These are phyloP conservation scores for Nowakowskiella sp. DNA, from an alignment of 192 early-diverging fungal species.

Conservation along the genomic window DNA sequence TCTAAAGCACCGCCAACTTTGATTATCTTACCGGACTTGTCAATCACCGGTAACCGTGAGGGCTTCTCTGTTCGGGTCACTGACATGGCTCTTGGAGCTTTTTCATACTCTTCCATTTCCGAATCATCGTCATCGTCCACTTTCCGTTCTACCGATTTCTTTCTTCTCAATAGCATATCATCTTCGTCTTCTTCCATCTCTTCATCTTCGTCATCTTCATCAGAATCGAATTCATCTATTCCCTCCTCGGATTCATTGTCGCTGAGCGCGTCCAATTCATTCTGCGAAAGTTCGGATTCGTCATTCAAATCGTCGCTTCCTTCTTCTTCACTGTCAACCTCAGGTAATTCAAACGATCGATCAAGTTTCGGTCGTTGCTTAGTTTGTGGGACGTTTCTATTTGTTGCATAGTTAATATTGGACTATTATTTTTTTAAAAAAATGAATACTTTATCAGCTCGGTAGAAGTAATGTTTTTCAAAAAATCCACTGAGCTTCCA, in stretches of 20 bases:
- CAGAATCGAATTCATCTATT: slow-evolving; percentile 37
- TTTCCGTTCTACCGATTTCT: slow-evolving; percentile 14
- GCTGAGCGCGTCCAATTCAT: not conserved
- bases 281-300: not conserved
- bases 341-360: slow-evolving; percentile 7
- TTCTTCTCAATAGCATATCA: slow-evolving; percentile 15
- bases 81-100: slow-evolving; percentile 13
- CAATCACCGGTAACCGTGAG: slow-evolving; percentile 1
- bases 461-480: slow-evolving; percentile 54
- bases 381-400: not conserved
- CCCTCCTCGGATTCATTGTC: slow-evolving; percentile 27
- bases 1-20: slow-evolving; percentile 10
- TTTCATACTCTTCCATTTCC: slow-evolving; percentile 36
- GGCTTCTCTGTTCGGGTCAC: not conserved
- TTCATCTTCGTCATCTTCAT: slow-evolving; percentile 31
- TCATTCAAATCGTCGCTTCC: not conserved
- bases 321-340: slow-evolving; percentile 17
- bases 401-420: slow-evolving; percentile 1
- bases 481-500: slow-evolving; percentile 49
- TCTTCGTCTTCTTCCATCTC: slow-evolving; percentile 25
- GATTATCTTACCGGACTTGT: not conserved
- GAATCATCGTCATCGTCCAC: slow-evolving; percentile 26
- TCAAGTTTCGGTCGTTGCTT: slow-evolving; percentile 4
- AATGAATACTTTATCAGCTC: slow-evolving; percentile 50
- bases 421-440: slow-evolving; percentile 15